Evolutionary conservation across 1,139 yeast species (phyloP).

Genomic region (Geotrichum aggregatum): DNA sequence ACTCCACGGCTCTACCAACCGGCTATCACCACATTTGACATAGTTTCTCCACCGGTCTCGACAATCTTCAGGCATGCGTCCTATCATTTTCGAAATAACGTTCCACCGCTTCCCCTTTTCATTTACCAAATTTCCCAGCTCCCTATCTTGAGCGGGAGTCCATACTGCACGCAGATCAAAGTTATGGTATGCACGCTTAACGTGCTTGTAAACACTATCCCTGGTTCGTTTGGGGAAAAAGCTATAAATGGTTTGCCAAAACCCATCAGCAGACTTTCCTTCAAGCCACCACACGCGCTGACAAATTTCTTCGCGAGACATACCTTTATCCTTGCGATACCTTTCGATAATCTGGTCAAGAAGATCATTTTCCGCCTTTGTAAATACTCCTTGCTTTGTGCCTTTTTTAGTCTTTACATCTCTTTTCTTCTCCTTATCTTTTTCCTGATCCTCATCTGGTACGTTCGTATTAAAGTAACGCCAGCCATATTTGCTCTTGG

Average conservation of each 20-base stretch:
- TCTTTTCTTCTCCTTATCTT: constrained; percentile 18
- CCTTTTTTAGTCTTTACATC: constrained; percentile 33
- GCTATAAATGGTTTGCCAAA: constrained; percentile 77
- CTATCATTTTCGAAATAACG: constrained; percentile 67
- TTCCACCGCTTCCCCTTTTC: constrained; percentile 83
- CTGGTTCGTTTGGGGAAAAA: constrained; percentile 80
- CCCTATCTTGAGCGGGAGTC: constrained; percentile 74
- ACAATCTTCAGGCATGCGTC: constrained; percentile 96
- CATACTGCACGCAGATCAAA: constrained; percentile 85
- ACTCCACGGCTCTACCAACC: constrained; percentile 77
- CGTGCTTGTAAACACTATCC: constrained; percentile 88
- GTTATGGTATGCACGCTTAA: constrained; percentile 80
- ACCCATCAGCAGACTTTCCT: constrained; percentile 79
- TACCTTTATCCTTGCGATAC: constrained; percentile 57
- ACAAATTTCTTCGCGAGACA: constrained; percentile 66
- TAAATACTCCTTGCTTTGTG: constrained; percentile 48
- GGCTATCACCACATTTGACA: constrained; percentile 76
- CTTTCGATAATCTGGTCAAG: constrained; percentile 53
- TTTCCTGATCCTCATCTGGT: too few species aligned
- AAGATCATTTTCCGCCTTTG: constrained; percentile 61
- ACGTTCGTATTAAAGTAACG: too few species aligned
- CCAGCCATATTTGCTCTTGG: too few species aligned
- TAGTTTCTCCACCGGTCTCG: constrained; percentile 95
- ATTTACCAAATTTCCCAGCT: constrained; percentile 57
- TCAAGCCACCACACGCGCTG: constrained; percentile 84